Evolutionary conservation across 2,329 filamentous ascomycete species (phyloP).

Genomic region (Tympanopsis confertula): DNA sequence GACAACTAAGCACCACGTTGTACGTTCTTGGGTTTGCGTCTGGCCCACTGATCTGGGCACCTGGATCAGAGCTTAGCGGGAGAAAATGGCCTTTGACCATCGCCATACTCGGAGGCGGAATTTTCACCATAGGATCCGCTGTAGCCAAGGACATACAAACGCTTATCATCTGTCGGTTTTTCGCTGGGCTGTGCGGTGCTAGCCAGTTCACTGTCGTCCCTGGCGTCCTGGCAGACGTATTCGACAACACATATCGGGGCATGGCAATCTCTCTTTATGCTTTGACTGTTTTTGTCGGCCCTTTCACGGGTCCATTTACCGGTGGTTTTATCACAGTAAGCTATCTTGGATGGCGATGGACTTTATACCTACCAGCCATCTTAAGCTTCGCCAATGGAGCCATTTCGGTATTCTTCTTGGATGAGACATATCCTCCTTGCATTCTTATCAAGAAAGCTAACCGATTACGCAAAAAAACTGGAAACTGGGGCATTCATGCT

Average conservation of each 20-base stretch:
- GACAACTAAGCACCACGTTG: constrained; percentile 19
- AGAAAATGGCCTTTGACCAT: constrained; percentile 16
- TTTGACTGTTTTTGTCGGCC: constrained; percentile 19
- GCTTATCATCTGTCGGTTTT: constrained; percentile 22
- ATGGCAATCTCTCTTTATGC: constrained; percentile 21
- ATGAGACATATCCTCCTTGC: constrained; percentile 5
- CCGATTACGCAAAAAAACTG: constrained; percentile 1
- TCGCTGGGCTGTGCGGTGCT: constrained; percentile 20
- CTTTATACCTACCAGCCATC: constrained; percentile 6
- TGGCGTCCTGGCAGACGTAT: constrained; percentile 18
- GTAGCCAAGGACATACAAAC: constrained; percentile 21
- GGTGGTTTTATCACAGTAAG: constrained; percentile 16
- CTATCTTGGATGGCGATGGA: constrained; percentile 22
- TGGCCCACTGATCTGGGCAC: constrained; percentile 18
- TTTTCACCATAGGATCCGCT: constrained; percentile 23
- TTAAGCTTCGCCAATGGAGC: constrained; percentile 2
- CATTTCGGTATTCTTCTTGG: constrained; percentile 5
- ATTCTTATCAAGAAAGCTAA: constrained; percentile 5
- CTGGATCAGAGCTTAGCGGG: constrained; percentile 20
- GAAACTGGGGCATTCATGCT: constrained; percentile 4
- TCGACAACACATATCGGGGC: constrained; percentile 13
- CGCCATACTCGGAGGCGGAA: constrained; percentile 12
- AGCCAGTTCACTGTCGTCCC: constrained; percentile 19
- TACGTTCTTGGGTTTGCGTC: constrained; percentile 24
- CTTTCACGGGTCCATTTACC: constrained; percentile 15